phyloP scores from a whole-genome alignment of 2,329 filamentous ascomycete genomes.

The Aspergillus felis region DNA sequence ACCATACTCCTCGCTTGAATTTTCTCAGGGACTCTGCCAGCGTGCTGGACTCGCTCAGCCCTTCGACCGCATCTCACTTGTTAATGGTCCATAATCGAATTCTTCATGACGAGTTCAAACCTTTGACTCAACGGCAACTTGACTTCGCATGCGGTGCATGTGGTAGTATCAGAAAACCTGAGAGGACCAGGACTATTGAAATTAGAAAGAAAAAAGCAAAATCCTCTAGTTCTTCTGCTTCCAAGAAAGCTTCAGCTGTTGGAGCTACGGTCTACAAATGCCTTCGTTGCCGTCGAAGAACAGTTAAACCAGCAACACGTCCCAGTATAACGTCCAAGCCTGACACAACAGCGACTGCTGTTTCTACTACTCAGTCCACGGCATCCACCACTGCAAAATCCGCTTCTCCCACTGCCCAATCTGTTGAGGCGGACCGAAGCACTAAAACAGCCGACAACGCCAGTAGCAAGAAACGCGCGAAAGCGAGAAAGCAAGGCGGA shows the following conservation, averaged over 20 bases:
- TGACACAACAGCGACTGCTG: conserved; percentile 7
- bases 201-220: conserved; percentile 20
- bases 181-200: conserved; percentile 26
- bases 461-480: conserved; percentile 55
- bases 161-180: conserved; percentile 33
- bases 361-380: conserved; percentile 5
- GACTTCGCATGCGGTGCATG: conserved; percentile 38
- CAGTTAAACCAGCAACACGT: conserved; percentile 21
- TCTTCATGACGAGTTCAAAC: conserved; percentile 30
- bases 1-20: conserved; percentile 25
- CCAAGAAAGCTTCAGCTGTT: conserved; percentile 9
- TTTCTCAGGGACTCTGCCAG: conserved; percentile 37
- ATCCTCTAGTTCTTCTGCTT: conserved; percentile 4
- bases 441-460: conserved; percentile 35
- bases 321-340: conserved; percentile 9
- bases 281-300: conserved; percentile 33
- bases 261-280: conserved; percentile 36
- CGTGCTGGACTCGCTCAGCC: conserved; percentile 28
- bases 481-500: conserved; percentile 51
- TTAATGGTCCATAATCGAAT: conserved; percentile 35
- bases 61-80: conserved; percentile 41
- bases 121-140: conserved; percentile 29
- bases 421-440: conserved; percentile 5
- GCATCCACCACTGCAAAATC: conserved; percentile 8
- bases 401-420: conserved; percentile 5